A percentile compares a stretch with the other conserved stretches of the same genome.
Evolutionary conservation across 768 basidiomycete species (phyloP).

Genomic region (Tricholoma matsutake): DNA sequence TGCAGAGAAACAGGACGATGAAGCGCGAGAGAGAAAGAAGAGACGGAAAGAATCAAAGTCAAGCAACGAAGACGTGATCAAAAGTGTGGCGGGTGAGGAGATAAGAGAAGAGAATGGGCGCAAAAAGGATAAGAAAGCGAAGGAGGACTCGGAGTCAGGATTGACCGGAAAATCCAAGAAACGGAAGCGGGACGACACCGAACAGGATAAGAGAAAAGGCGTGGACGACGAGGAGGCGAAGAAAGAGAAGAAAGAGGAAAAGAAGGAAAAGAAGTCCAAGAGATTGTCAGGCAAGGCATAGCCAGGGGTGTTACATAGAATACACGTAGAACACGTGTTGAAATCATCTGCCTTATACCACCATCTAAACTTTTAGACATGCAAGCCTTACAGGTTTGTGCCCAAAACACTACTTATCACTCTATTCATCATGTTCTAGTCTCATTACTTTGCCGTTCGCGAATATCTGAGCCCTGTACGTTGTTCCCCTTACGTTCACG

Average conservation of each 20-base stretch:
- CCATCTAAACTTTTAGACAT: slow-evolving; percentile 23
- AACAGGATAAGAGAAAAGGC: slow-evolving; percentile 10
- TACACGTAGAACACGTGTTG: too few species aligned
- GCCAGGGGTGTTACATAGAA: too few species aligned
- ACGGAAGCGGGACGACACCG: slow-evolving; percentile 17
- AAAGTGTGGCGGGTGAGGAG: slow-evolving; percentile 1
- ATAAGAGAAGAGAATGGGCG: slow-evolving; percentile 8
- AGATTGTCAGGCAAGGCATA: slow-evolving; percentile 3
- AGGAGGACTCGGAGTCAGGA: slow-evolving; percentile 12
- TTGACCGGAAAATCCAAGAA: slow-evolving; percentile 12
- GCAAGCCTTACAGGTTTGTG: slow-evolving; percentile 40
- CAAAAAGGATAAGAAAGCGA: slow-evolving; percentile 29
- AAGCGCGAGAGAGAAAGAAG: slow-evolving; percentile 22
- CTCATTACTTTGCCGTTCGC: slow-evolving; percentile 47
- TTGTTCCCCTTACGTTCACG: slow-evolving; percentile 10
- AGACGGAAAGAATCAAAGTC: slow-evolving; percentile 12
- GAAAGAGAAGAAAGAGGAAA: slow-evolving; percentile 29
- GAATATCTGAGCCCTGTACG: slow-evolving; percentile 88
- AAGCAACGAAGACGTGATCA: neutral
- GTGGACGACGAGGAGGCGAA: slow-evolving; percentile 21
- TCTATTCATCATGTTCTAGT: slow-evolving; percentile 9
- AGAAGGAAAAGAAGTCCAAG: slow-evolving; percentile 19
- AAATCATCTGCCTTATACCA: slow-evolving; percentile 10
- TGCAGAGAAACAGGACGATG: slow-evolving; percentile 20
- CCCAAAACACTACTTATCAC: neutral